Evolutionary conservation across 2,329 filamentous ascomycete genomes (phyloP).

Genomic region (Ophiostoma ulmi): DNA sequence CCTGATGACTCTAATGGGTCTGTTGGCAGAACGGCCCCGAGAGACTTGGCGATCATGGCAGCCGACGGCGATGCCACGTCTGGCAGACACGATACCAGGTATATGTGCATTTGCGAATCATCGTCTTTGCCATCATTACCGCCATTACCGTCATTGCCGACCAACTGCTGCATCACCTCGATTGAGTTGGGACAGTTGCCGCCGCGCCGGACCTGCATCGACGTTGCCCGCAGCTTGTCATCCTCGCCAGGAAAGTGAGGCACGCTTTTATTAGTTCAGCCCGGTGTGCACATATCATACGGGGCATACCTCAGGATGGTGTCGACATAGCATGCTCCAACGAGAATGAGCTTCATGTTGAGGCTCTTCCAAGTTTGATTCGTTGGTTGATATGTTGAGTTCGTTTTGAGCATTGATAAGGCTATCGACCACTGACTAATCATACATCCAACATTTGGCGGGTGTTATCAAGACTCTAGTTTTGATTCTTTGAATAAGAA

Average conservation of each 20-base stretch:
- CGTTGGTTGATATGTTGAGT: neutral
- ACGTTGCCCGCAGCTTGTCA: constrained; percentile 63
- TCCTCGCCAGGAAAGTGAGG: constrained; percentile 65
- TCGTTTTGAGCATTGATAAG: neutral
- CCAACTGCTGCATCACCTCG: constrained; percentile 63
- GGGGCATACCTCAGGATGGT: constrained; percentile 58
- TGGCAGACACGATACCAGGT: constrained; percentile 53
- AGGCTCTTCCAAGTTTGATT: constrained; percentile 19
- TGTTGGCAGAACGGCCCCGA: constrained; percentile 20
- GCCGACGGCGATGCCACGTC: constrained; percentile 46
- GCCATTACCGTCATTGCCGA: constrained; percentile 29
- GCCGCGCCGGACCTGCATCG: constrained; percentile 56
- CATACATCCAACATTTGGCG: neutral
- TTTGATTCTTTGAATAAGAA: too few relatives aligned
- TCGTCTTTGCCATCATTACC: neutral
- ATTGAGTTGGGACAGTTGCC: constrained; percentile 70
- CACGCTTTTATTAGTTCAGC: constrained; percentile 44
- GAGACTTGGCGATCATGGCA: constrained; percentile 42
- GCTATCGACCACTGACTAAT: neutral
- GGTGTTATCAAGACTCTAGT: neutral
- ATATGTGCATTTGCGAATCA: constrained; percentile 37
- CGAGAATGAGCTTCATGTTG: constrained; percentile 53
- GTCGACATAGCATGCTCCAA: constrained; percentile 66
- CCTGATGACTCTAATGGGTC: constrained; percentile 37
- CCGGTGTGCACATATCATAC: neutral